Evolutionary conservation across 1,284 basidiomycete genomes (phyloP).

Genomic region (Moesziomyces globuligerus): DNA sequence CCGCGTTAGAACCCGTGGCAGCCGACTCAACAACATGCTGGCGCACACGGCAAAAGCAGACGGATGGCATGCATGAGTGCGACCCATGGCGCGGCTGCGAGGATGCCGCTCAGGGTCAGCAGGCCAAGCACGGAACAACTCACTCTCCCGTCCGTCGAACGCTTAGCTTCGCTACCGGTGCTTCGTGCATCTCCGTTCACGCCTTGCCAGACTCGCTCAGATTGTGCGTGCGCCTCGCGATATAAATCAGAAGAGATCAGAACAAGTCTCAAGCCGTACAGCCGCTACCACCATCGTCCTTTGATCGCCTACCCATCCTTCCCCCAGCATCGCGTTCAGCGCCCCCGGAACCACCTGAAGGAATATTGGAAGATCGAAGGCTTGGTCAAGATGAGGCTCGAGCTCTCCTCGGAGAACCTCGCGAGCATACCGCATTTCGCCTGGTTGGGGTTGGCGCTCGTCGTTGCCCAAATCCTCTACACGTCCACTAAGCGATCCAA

Average conservation of each 20-base stretch:
- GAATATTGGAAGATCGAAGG: background rate
- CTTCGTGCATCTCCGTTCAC: too few species aligned
- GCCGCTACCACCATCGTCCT: too few species aligned
- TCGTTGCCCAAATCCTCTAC: slow-evolving; percentile 19
- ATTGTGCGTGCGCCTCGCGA: too few species aligned
- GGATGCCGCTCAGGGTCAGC: background rate
- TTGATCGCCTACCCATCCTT: too few species aligned
- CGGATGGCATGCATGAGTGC: background rate
- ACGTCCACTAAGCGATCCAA: slow-evolving; percentile 16
- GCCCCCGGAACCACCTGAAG: background rate
- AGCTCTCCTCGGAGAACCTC: slow-evolving; percentile 12
- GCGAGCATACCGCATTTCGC: slow-evolving; percentile 10
- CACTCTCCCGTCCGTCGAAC: background rate
- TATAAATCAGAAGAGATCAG: too few species aligned
- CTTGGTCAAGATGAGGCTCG: slow-evolving; percentile 10
- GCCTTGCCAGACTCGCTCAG: too few species aligned
- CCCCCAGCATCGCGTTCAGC: too few species aligned
- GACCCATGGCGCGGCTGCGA: background rate
- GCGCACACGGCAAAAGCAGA: background rate
- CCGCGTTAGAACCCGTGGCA: too few species aligned
- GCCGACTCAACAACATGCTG: too few species aligned
- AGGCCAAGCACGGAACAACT: background rate
- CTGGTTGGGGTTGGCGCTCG: slow-evolving; percentile 13
- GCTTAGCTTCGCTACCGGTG: background rate
- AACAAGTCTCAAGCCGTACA: too few species aligned